Evolutionary conservation across 2,329 filamentous ascomycete species (phyloP).

Genomic region (Penicillium thymicola): DNA sequence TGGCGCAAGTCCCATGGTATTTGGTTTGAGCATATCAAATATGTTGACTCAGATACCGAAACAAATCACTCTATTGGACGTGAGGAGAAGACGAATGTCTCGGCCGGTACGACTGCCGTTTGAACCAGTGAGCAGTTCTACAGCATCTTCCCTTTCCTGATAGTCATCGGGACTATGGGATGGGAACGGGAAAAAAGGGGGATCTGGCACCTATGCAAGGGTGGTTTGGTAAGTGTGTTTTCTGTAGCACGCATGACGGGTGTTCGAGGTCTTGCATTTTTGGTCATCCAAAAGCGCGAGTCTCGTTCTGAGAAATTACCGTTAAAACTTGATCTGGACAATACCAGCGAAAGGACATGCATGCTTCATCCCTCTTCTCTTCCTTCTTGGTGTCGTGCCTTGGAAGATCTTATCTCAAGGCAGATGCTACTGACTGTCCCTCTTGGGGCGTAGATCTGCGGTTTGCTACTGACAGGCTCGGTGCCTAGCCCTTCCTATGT

Average conservation of each 20-base stretch:
- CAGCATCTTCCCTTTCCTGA: neutral
- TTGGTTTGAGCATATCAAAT: constrained; percentile 23
- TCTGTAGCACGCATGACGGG: constrained; percentile 23
- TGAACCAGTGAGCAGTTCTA: neutral
- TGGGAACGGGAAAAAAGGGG: neutral
- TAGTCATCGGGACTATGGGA: neutral
- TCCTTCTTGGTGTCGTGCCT: constrained; percentile 8
- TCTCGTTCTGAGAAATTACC: constrained; percentile 69
- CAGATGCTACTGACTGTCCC: constrained; percentile 15
- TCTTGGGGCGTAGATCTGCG: constrained; percentile 13
- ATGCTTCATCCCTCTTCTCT: constrained; percentile 14
- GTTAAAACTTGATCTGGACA: constrained; percentile 94
- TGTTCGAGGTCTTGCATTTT: constrained; percentile 21
- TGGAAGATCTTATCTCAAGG: neutral
- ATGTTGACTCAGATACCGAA: constrained; percentile 10
- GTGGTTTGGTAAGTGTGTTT: constrained; percentile 15
- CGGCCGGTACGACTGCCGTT: neutral
- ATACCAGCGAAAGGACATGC: constrained; percentile 89
- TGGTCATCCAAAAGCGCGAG: constrained; percentile 8
- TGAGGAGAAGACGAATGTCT: neutral
- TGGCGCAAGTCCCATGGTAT: constrained; percentile 22
- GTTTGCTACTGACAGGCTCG: constrained; percentile 10
- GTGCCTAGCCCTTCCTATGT: neutral
- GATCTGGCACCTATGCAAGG: neutral
- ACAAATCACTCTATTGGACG: constrained; percentile 3